Conservation (phyloP, 192 early-diverging fungal species). For the Coemansia sp. region DNA sequence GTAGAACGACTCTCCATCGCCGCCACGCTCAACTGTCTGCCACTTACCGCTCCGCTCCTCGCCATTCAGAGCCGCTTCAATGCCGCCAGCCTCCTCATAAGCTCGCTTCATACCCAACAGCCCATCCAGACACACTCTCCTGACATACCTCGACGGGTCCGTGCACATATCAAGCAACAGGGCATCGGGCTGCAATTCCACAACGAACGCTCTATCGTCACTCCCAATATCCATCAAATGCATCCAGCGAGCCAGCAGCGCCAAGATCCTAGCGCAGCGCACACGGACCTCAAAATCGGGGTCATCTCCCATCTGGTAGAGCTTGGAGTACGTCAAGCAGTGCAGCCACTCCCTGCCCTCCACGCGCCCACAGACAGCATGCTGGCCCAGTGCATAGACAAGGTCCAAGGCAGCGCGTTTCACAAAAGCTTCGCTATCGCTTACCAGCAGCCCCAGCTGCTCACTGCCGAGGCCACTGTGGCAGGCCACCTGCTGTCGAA, state of each 20-base stretch:
- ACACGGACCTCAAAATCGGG: slow-evolving; percentile 53
- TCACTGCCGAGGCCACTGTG: background rate
- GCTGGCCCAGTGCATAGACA: slow-evolving; percentile 7
- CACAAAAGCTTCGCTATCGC: slow-evolving; percentile 50
- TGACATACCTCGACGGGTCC: slow-evolving; percentile 52
- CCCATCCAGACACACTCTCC: slow-evolving; percentile 28
- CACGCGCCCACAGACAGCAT: background rate
- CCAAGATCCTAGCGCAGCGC: slow-evolving; percentile 21
- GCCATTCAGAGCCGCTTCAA: background rate
- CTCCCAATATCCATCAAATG: background rate
- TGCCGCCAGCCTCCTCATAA: background rate
- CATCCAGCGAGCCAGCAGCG: slow-evolving; percentile 10
- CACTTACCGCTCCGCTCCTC: background rate
- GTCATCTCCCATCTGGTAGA: slow-evolving; percentile 31
- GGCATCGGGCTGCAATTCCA: slow-evolving; percentile 12
- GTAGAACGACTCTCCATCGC: slow-evolving; percentile 2
- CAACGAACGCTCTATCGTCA: background rate
- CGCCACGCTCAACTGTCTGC: background rate
- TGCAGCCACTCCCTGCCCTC: slow-evolving; percentile 19
- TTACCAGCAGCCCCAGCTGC: slow-evolving; percentile 9
- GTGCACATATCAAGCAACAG: slow-evolving; percentile 42
- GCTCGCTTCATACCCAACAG: slow-evolving; percentile 13
- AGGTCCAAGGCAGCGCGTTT: slow-evolving; percentile 37
- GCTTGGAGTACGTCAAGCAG: slow-evolving; percentile 3
- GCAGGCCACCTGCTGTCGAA: background rate